These are phyloP conservation scores for Nicotiana undulata DNA, from an alignment of 257 asterid species.

Conservation along the genomic window DNA sequence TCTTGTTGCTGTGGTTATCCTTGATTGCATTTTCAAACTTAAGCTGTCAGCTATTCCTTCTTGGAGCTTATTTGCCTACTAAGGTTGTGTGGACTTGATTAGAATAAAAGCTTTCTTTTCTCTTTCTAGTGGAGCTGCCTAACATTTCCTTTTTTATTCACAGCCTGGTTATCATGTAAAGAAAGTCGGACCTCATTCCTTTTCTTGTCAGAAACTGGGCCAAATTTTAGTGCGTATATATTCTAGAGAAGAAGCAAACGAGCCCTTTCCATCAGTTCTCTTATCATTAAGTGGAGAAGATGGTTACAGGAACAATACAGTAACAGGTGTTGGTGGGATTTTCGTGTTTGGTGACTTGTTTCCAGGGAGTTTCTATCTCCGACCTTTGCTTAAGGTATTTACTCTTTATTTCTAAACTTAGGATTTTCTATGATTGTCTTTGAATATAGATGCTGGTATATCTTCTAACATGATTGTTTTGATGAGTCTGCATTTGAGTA, in stretches of 20 bases:
- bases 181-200: conserved; percentile 56
- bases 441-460: background rate
- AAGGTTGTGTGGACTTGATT: background rate
- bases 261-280: conserved; percentile 80
- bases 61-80: background rate
- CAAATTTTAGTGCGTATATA: conserved; percentile 64
- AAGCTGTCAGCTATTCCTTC: background rate
- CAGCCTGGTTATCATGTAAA: conserved; percentile 92
- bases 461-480: background rate
- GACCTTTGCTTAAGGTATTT: conserved; percentile 89
- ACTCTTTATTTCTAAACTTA: background rate
- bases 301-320: conserved; percentile 94
- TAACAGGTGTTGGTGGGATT: conserved; percentile 74
- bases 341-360: conserved; percentile 66
- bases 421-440: background rate
- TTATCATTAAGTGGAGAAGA: conserved; percentile 95
- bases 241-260: conserved; percentile 55
- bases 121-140: conserved; percentile 10
- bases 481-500: background rate
- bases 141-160: conserved; percentile 23
- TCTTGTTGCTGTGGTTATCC: background rate
- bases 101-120: background rate
- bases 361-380: conserved; percentile 95
- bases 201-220: conserved; percentile 88
- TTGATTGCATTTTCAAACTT: background rate